Percentiles rank a stretch among this genome's conserved stretches.
phyloP scores from a whole-genome alignment of 108 stramenopile genomes.

The Skeletonema menzelii region DNA sequence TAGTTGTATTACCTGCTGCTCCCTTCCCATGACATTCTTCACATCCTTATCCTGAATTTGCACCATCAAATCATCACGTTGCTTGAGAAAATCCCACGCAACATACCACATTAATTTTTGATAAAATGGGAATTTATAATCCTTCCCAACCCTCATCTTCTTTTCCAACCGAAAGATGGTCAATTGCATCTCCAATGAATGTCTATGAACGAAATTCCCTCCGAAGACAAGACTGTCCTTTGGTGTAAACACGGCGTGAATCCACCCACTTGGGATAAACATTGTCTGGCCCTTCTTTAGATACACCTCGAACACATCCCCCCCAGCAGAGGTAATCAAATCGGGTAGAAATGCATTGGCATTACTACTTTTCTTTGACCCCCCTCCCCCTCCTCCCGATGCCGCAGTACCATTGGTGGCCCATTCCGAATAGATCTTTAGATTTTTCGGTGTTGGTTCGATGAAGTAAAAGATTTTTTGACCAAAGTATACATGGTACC shows the following conservation, averaged over 20 bases:
- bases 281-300: conserved; percentile 78
- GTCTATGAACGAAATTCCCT: conserved; percentile 84
- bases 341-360: conserved; percentile 34
- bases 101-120: conserved; percentile 33
- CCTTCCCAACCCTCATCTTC: conserved; percentile 19
- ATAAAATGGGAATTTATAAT: conserved; percentile 28
- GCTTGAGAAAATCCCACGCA: conserved; percentile 21
- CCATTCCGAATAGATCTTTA: conserved; percentile 82
- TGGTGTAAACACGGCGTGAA: conserved; percentile 94
- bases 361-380: conserved; percentile 19
- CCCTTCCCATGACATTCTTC: neutral
- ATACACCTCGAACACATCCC: conserved; percentile 41
- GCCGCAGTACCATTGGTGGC: conserved; percentile 64
- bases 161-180: conserved; percentile 21
- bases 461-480: conserved; percentile 83
- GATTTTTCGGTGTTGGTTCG: conserved; percentile 73
- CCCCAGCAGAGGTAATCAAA: conserved; percentile 21
- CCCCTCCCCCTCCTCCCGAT: conserved; percentile 57
- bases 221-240: conserved; percentile 86
- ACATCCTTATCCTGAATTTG: neutral
- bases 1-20: conserved; percentile 6
- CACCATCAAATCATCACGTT: conserved; percentile 10
- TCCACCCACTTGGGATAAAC: conserved; percentile 91
- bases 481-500: conserved; percentile 88
- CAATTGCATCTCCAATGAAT: conserved; percentile 32